Evolutionary conservation across 495 filamentous ascomycete species (phyloP).

Genomic region (Symbiotaphrina buchneri): DNA sequence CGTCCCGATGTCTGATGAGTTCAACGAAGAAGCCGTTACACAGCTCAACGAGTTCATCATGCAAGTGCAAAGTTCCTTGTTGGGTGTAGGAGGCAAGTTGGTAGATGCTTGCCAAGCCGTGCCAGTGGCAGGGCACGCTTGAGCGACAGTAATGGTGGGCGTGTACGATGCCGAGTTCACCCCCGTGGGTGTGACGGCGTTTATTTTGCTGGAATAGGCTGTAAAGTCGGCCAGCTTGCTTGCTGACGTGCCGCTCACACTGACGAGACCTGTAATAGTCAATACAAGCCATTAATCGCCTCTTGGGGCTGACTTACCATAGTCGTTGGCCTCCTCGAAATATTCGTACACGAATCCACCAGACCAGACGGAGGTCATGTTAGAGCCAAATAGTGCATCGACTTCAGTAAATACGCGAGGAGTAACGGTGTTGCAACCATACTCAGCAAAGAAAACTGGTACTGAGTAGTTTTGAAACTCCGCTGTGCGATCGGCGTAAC

Average conservation of each 20-base stretch:
- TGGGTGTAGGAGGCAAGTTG: conserved; percentile 58
- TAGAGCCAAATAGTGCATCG: conserved; percentile 47
- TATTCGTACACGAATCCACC: conserved; percentile 98
- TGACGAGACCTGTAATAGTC: conserved; percentile 33
- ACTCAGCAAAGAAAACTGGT: conserved; percentile 93
- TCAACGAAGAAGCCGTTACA: conserved; percentile 27
- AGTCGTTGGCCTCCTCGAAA: conserved; percentile 79
- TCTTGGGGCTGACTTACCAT: conserved; percentile 29
- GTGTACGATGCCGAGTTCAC: conserved; percentile 43
- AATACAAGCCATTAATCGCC: neutral
- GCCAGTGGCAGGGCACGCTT: conserved; percentile 43
- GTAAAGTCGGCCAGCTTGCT: conserved; percentile 51
- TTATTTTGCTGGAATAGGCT: conserved; percentile 47
- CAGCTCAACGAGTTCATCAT: conserved; percentile 54
- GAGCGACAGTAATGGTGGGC: conserved; percentile 52
- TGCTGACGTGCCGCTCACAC: conserved; percentile 29
- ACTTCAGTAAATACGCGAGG: conserved; percentile 76
- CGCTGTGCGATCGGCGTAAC: conserved; percentile 54
- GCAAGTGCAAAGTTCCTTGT: conserved; percentile 55
- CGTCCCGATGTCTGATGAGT: conserved; percentile 26
- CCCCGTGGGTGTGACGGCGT: conserved; percentile 38
- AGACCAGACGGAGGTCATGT: conserved; percentile 75
- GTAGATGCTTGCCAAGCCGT: conserved; percentile 45
- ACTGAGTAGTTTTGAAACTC: conserved; percentile 77
- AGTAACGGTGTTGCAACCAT: conserved; percentile 68